Evolutionary conservation across 345 rosid genomes (phyloP).

Genomic region (Populus deltoides): DNA sequence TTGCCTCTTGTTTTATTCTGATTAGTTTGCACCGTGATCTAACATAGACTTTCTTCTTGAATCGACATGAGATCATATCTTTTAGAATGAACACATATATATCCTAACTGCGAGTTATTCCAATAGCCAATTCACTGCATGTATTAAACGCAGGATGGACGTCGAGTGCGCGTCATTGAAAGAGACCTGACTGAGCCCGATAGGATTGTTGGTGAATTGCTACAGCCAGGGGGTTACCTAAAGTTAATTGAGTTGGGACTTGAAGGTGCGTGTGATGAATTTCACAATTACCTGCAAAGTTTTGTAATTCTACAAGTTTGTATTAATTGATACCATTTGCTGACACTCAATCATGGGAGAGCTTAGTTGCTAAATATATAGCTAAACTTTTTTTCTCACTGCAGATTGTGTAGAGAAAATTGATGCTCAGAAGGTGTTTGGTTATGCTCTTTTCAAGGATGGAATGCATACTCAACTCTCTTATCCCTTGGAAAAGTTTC

Average conservation of each 20-base stretch:
- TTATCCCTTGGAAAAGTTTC: slow-evolving; percentile 31
- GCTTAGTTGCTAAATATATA: background rate
- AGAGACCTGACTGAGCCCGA: slow-evolving; percentile 37
- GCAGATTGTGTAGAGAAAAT: slow-evolving; percentile 29
- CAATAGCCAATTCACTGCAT: background rate
- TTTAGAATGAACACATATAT: background rate
- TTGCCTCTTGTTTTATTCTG: background rate
- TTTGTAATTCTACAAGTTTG: background rate
- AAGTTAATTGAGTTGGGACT: slow-evolving; percentile 34
- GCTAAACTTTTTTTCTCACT: background rate
- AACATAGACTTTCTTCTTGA: background rate
- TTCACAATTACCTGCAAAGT: background rate
- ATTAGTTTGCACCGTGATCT: background rate
- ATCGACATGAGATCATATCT: background rate
- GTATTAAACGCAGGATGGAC: slow-evolving; percentile 26
- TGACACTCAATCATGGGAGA: background rate
- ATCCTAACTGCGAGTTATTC: background rate
- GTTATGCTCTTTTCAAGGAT: slow-evolving; percentile 33
- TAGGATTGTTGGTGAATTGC: slow-evolving; percentile 37
- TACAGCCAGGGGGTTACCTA: slow-evolving; percentile 34
- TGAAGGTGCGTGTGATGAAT: slow-evolving; percentile 17
- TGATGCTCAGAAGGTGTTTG: slow-evolving; percentile 30
- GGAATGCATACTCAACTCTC: slow-evolving; percentile 25
- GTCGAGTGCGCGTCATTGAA: slow-evolving; percentile 31
- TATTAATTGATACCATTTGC: background rate